Percentiles rank a stretch among this genome's conserved stretches.
Conservation (phyloP, 1,284 basidiomycete species). For the Marasmius fiardii region DNA sequence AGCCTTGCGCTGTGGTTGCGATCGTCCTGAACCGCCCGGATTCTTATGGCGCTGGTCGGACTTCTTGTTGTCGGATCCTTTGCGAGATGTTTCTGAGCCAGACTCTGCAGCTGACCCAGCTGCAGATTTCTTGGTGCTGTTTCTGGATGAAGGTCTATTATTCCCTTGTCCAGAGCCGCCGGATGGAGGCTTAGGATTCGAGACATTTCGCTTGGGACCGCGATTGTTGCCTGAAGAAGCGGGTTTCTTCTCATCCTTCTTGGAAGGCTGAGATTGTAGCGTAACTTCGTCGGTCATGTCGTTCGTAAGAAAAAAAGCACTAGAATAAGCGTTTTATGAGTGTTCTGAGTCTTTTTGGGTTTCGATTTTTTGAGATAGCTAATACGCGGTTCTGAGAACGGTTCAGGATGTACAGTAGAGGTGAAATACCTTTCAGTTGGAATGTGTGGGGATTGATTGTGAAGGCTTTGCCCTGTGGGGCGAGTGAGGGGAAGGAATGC, state of each 20-base stretch:
- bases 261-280: slow-evolving; percentile 51
- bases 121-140: slow-evolving; percentile 57
- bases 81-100: slow-evolving; percentile 61
- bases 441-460: slow-evolving; percentile 37
- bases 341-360: slow-evolving; percentile 50
- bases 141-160: slow-evolving; percentile 56
- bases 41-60: slow-evolving; percentile 57
- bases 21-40: slow-evolving; percentile 40
- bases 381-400: slow-evolving; percentile 17
- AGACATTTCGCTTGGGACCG: slow-evolving; percentile 52
- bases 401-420: slow-evolving; percentile 20
- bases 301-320: slow-evolving; percentile 63
- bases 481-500: slow-evolving; percentile 69
- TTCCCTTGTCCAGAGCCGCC: slow-evolving; percentile 40
- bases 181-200: slow-evolving; percentile 49
- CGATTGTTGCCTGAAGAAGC: slow-evolving; percentile 41
- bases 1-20: slow-evolving; percentile 49
- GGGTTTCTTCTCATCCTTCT: slow-evolving; percentile 69
- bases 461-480: slow-evolving; percentile 83
- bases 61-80: slow-evolving; percentile 52
- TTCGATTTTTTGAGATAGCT: slow-evolving; percentile 35
- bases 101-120: slow-evolving; percentile 49
- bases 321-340: slow-evolving; percentile 32
- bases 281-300: slow-evolving; percentile 80
- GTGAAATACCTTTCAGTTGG: slow-evolving; percentile 46